These are phyloP conservation scores for Coemansia sp. DNA, from an alignment of 192 early-diverging fungal genomes.

Conservation along the genomic window DNA sequence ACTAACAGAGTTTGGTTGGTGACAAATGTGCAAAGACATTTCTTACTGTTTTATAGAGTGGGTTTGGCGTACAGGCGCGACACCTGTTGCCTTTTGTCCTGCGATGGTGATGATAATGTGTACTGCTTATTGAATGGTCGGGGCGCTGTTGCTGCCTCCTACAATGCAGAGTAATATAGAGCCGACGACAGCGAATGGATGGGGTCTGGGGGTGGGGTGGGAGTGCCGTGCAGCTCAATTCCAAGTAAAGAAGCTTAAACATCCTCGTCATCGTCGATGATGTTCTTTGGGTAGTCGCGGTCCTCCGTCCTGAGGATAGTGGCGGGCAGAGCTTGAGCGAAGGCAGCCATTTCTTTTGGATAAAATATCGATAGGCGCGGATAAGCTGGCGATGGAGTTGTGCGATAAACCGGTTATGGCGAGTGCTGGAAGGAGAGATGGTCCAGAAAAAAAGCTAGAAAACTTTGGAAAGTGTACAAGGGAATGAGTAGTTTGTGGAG, in stretches of 20 bases:
- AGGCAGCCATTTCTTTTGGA: constrained; percentile 1
- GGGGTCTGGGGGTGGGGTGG: not conserved
- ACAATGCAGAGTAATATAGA: not conserved
- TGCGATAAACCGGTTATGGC: not conserved
- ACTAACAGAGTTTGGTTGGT: not conserved
- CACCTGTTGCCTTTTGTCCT: not conserved
- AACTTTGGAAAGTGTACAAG: constrained; percentile 5
- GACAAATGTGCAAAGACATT: not conserved
- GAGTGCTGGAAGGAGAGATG: not conserved
- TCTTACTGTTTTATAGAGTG: no score
- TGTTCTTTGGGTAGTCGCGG: constrained; percentile 22
- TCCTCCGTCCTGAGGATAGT: not conserved
- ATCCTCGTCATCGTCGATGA: constrained; percentile 15
- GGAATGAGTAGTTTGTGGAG: not conserved
- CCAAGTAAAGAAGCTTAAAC: not conserved
- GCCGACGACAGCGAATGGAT: not conserved
- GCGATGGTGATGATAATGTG: no score
- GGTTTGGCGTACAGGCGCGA: not conserved
- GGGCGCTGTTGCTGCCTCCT: not conserved
- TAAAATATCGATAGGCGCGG: not conserved
- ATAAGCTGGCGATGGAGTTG: no score
- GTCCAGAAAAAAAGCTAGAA: not conserved
- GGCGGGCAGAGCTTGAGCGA: not conserved
- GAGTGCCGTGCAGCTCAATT: no score
- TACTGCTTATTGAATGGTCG: not conserved